A percentile compares a stretch with the other conserved stretches of the same genome.
Evolutionary conservation across 192 early-diverging fungal species (phyloP).

Genomic region (Coemansia sp.): DNA sequence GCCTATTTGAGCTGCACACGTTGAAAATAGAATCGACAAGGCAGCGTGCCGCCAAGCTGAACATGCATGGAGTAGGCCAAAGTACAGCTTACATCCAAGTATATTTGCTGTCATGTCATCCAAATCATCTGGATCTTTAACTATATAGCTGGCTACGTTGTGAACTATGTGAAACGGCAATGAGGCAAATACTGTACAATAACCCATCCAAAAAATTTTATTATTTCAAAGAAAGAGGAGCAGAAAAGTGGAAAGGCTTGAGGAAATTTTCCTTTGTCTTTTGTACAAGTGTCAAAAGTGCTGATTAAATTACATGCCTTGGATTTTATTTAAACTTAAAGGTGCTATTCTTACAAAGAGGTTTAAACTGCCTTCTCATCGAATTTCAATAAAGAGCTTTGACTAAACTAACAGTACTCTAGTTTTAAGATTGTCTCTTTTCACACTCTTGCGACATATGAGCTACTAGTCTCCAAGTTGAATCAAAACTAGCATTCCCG

Average conservation of each 20-base stretch:
- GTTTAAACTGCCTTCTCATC: too few relatives aligned
- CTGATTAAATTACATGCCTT: neutral
- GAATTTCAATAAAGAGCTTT: too few relatives aligned
- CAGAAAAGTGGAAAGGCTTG: neutral
- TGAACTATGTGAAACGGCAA: constrained; percentile 1
- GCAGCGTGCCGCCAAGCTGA: neutral
- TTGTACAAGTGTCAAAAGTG: neutral
- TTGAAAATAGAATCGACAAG: neutral
- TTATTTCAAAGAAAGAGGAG: neutral
- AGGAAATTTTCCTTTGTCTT: neutral
- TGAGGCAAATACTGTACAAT: neutral
- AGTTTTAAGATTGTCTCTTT: too few relatives aligned
- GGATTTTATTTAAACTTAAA: too few relatives aligned
- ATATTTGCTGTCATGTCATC: constrained; percentile 1
- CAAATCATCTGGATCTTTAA: neutral
- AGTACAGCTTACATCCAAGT: too few relatives aligned
- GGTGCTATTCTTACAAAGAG: too few relatives aligned
- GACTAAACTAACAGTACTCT: too few relatives aligned
- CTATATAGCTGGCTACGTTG: neutral
- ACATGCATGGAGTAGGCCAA: too few relatives aligned
- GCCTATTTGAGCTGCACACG: neutral
- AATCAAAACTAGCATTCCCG: too few relatives aligned
- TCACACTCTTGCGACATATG: too few relatives aligned
- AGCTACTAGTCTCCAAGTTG: too few relatives aligned
- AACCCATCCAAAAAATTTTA: neutral